Base-by-base conservation (phyloP, 352 stramenopile species). In the Globisporangium emineosum region DNA sequence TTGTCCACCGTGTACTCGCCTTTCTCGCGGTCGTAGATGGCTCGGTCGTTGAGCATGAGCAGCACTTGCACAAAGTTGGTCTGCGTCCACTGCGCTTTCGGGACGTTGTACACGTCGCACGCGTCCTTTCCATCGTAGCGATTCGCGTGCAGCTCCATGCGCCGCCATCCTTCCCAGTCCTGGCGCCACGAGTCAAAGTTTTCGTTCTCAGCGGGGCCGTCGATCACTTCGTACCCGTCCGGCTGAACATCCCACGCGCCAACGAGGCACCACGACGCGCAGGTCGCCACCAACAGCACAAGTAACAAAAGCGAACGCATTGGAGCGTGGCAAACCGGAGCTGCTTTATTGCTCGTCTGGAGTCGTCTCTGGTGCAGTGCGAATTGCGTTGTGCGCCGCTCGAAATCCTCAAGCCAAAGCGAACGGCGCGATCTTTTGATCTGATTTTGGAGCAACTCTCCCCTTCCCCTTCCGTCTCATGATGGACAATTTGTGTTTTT, bases 211-310 rank as follows among this genome's bases (percentile, higher is more conserved):
- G 15, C 45, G 5, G 85, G 84, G 1, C 79, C 84, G 60, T 95
- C 76, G 62, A 93, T 88, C 32, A 95, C 65, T 72, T 95, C 81
- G 64, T 91, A 95, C 19, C 85, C 84, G 43, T 91, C 73, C 10
- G 86, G 86, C 75, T 91, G 82, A 30, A 69, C 69, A 53, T 95
- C 86, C 86, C 86, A 93, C 35, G 72, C 81, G 10, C 17, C 19
- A 10, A 64, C 68, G 40, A 58, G 30, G 49, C 15, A 30, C 1
- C 25, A n/a, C 49, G 49, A 21, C 25, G 49, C 5, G 30, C 25
- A 57, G 27, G 17, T 25, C 50, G 68, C 27, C 50, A 42, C 50
- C 17, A 63, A 35, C 15, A 80, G 40, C 21, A 29, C 32, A 43
- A 78, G 42, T n/a, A 35, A 9, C 43, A 40, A 63, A 19, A 30